phyloP scores from a whole-genome alignment of 2,329 filamentous ascomycete genomes.

The Aspergillus brasiliensis region DNA sequence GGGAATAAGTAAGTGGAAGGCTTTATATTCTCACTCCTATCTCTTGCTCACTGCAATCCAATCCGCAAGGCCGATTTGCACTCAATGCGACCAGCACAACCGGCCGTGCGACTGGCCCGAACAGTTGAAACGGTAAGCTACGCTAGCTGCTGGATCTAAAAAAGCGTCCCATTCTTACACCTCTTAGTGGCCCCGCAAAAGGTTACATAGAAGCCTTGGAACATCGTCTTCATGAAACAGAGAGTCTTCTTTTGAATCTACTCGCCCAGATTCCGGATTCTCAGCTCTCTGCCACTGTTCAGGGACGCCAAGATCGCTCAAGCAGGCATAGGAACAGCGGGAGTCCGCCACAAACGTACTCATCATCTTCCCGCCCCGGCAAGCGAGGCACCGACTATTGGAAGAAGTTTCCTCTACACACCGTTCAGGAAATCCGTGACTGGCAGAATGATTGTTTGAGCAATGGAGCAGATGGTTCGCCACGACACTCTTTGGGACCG shows the following conservation, averaged over 20 bases:
- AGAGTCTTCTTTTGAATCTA: conserved; percentile 42
- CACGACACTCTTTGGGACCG: neutral
- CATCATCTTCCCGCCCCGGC: conserved; percentile 24
- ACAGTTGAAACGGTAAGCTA: conserved; percentile 39
- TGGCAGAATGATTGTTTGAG: conserved; percentile 38
- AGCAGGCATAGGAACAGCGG: neutral
- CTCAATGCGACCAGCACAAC: conserved; percentile 37
- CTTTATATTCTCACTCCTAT: conserved; percentile 10
- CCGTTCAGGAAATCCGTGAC: conserved; percentile 34
- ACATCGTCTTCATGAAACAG: conserved; percentile 46
- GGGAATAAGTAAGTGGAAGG: conserved; percentile 39
- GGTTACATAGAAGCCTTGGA: conserved; percentile 50
- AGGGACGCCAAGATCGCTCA: conserved; percentile 1
- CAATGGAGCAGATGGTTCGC: neutral
- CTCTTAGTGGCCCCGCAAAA: conserved; percentile 48
- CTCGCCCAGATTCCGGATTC: conserved; percentile 36
- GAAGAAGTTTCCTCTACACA: conserved; percentile 40
- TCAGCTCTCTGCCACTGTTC: conserved; percentile 32
- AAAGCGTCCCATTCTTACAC: neutral
- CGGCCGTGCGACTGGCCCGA: conserved; percentile 42
- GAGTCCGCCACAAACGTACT: conserved; percentile 11
- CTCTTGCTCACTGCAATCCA: neutral
- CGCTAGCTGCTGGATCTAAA: neutral
- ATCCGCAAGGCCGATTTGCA: conserved; percentile 36
- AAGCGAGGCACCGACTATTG: conserved; percentile 42